phyloP scores from a whole-genome alignment of 2,329 filamentous ascomycete species.

The Fusarium torreyae region DNA sequence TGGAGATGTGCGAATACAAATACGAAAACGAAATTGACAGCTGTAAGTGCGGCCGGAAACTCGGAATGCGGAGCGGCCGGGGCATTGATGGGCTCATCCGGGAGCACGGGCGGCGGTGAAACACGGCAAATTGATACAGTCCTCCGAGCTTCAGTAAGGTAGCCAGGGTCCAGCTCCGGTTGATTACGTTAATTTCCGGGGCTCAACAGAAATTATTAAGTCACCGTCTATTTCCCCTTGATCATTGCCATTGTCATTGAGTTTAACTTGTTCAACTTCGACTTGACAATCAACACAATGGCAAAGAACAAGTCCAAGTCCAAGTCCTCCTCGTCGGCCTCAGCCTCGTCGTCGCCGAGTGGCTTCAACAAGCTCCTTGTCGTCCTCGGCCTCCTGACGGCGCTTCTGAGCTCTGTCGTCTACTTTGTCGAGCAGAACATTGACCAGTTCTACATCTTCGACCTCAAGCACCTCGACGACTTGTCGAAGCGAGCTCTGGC shows the following conservation, averaged over 20 bases:
- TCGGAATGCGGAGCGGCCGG: constrained; percentile 30
- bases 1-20: constrained; percentile 40
- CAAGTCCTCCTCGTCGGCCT: constrained; percentile 38
- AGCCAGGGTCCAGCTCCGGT: constrained; percentile 32
- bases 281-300: constrained; percentile 28
- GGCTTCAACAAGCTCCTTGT: constrained; percentile 60
- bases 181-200: constrained; percentile 40
- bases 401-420: constrained; percentile 67
- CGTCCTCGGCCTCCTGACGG: constrained; percentile 68
- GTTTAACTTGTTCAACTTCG: constrained; percentile 8
- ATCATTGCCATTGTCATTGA: constrained; percentile 13
- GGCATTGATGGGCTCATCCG: constrained; percentile 41
- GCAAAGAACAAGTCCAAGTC: constrained; percentile 41
- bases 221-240: constrained; percentile 8
- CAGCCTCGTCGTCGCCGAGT: constrained; percentile 42
- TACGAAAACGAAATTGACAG: constrained; percentile 44
- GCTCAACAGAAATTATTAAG: constrained; percentile 34
- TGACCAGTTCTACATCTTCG: constrained; percentile 82
- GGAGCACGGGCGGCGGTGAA: constrained; percentile 49
- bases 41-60: constrained; percentile 27
- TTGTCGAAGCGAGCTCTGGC: constrained; percentile 76
- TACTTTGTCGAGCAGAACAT: constrained; percentile 72
- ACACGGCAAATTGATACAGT: constrained; percentile 38
- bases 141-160: constrained; percentile 6
- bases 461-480: constrained; percentile 76